These are phyloP conservation scores for Cryptococcus sp. DNA, from an alignment of 1,284 basidiomycete species.

Conservation along the genomic window DNA sequence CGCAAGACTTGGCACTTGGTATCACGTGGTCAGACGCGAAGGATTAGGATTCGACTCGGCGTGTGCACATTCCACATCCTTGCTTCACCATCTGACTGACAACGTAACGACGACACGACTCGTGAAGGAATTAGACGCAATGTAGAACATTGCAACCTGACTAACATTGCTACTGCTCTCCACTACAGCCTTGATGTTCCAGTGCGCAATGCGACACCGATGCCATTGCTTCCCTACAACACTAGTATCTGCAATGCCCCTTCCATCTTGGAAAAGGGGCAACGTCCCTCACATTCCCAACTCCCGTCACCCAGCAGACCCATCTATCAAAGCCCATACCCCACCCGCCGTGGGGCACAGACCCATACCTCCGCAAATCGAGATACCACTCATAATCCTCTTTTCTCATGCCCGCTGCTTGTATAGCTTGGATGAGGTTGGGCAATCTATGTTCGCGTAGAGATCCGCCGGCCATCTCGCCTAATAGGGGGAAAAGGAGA, in stretches of 20 bases:
- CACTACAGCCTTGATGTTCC: too few relatives aligned
- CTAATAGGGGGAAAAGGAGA: conserved; percentile 80
- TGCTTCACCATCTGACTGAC: too few relatives aligned
- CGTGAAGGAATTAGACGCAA: too few relatives aligned
- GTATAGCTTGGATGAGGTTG: conserved; percentile 61
- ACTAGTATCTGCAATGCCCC: conserved; percentile 58
- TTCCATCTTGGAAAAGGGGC: conserved; percentile 87
- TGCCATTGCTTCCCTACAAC: not conserved
- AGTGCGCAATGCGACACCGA: too few relatives aligned
- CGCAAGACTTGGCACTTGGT: too few relatives aligned
- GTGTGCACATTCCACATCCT: too few relatives aligned
- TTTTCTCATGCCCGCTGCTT: conserved; percentile 57
- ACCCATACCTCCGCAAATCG: conserved; percentile 73
- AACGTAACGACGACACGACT: too few relatives aligned
- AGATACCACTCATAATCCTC: conserved; percentile 80
- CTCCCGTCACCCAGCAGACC: conserved; percentile 77
- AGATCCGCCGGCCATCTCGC: conserved; percentile 90
- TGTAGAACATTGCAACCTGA: too few relatives aligned
- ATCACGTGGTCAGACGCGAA: too few relatives aligned
- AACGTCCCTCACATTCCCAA: conserved; percentile 84
- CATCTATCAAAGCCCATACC: conserved; percentile 90
- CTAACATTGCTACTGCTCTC: too few relatives aligned
- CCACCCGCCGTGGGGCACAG: conserved; percentile 88
- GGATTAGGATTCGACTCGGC: too few relatives aligned
- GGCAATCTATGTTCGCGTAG: conserved; percentile 80